These are phyloP conservation scores for Mrakia hoshinonis DNA, from an alignment of 768 basidiomycete species.

Conservation along the genomic window DNA sequence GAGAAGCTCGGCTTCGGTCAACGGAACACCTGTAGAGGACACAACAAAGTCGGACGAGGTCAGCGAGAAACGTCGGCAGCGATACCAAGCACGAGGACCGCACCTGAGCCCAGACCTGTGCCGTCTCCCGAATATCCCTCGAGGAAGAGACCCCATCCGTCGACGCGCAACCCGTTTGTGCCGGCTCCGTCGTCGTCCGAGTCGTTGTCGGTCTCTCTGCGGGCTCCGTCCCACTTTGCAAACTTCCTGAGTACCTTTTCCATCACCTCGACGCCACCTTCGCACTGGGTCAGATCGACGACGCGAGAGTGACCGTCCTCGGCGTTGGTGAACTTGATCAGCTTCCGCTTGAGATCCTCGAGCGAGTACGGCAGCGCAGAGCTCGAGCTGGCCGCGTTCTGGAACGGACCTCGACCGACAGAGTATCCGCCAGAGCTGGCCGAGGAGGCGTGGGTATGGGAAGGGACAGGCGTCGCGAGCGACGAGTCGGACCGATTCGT, in stretches of 20 bases:
- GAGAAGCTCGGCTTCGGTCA: constrained; percentile 72
- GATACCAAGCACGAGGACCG: no score
- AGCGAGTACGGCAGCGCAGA: constrained; percentile 43
- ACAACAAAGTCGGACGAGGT: no score
- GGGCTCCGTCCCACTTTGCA: constrained; percentile 49
- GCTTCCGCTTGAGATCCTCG: constrained; percentile 70
- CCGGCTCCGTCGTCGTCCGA: constrained; percentile 46
- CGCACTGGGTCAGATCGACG: constrained; percentile 65
- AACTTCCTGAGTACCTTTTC: constrained; percentile 86
- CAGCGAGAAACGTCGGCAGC: no score
- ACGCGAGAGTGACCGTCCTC: constrained; percentile 67
- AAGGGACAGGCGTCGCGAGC: background rate
- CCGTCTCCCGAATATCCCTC: constrained; percentile 45
- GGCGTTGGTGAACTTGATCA: constrained; percentile 77
- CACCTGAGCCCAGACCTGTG: no score
- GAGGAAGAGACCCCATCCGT: constrained; percentile 81
- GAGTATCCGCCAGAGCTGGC: constrained; percentile 44
- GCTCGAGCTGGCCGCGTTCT: constrained; percentile 2
- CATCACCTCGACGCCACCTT: constrained; percentile 73
- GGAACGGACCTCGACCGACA: constrained; percentile 52
- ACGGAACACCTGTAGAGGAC: constrained; percentile 51
- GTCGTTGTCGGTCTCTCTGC: constrained; percentile 50
- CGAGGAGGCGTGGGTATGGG: background rate
- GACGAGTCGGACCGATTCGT: constrained; percentile 20
- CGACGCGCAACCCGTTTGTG: constrained; percentile 57